Base-by-base conservation (phyloP, 192 early-diverging fungal genomes). In the Phycomyces blakesleeanus region DNA sequence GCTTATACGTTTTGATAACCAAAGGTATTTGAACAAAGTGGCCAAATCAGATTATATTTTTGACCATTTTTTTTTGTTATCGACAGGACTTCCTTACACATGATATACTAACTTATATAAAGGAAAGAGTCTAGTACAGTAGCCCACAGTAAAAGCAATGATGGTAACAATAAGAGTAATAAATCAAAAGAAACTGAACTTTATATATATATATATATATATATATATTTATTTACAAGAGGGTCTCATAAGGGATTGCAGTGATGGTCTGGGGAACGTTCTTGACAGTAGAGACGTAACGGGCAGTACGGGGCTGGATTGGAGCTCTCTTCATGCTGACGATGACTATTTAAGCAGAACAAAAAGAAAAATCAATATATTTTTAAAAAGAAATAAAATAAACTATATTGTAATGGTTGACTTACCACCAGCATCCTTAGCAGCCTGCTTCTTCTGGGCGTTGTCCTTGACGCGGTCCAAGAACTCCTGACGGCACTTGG, bases 401-500 rank as follows among this genome's bases (percentile, higher is more conserved):
- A 67, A 24, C n/a, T 1, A 73, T 25, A 25, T 3, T 20, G n/a
- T 26, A 51, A 21, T 18, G 39, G 9, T 26, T 15, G 21, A 26
- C 42, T 56, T 66, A 59, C 54, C 59, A 64, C 64, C 60, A 57
- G 62, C 62, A 55, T 64, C 63, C 50, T 65, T 91, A 71, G 97
- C 93, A 50, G 91, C 91, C 74, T 86, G 81, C 84, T 88, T 86
- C 73, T 81, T 81, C 54, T 81, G 84, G 27, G 89, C 90, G 86
- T 97, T 98, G 71, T 90, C 87, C 87, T 95, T 96, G 71, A 97
- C 95, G 76, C 97, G 91, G 49, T 88, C 84, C 79, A 97, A 83
- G 86, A 98, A 98, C 70, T 96, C 94, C 68, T 90, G 83, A 78
- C 97, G 92, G 87, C 95, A 97, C 85, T 96, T 95, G 80, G 97